Evolutionary conservation across 352 stramenopile genomes (phyloP), one percentile per base, ranked within the genome.

Genomic region (Globisporangium abappressorium): DNA sequence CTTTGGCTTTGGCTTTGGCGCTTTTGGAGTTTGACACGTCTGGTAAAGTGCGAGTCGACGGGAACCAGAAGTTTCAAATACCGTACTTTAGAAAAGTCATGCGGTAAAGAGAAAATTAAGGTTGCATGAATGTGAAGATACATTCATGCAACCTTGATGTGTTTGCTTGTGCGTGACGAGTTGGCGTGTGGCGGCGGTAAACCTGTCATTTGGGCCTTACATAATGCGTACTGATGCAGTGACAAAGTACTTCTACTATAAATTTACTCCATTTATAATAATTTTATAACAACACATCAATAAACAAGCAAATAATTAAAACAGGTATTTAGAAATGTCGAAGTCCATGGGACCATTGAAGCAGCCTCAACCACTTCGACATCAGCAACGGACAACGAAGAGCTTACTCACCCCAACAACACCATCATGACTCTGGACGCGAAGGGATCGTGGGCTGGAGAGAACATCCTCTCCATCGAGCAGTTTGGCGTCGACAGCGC

Each of bases 401-500:
- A 57, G 65, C 65, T 70, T 62, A 62, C 30, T 36, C 18, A 51
- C 55, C 22, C 7, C 26, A 43, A 41, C 33, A 72, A 49, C 62
- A 22, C 4, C 49, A 62, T 14, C 28, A 75, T 76, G 76, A 69
- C 70, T 56, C 75, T 95, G 59, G 87, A 93, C 65, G 75, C 78
- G 24, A 72, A 76, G 63, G 82, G 79, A 56, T 72, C 85, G 22
- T 95, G 87, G 87, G 59, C 76, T 18, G 85, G 84, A 33, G 82
- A 91, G 64, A 84, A 92, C 72, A 82, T 95, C 56, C 65, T 95
- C 41, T 91, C 87, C 36, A 89, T 92, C 56, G 81, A 86, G 43
- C 87, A 95, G 74, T 93, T 95, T 54, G 79, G 81, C 65, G 78
- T 89, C 64, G 71, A 80, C 55, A 95, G 85, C 66, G 84, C 85